phyloP scores from a whole-genome alignment of 345 rosid genomes.

The Cardamine resedifolia region DNA sequence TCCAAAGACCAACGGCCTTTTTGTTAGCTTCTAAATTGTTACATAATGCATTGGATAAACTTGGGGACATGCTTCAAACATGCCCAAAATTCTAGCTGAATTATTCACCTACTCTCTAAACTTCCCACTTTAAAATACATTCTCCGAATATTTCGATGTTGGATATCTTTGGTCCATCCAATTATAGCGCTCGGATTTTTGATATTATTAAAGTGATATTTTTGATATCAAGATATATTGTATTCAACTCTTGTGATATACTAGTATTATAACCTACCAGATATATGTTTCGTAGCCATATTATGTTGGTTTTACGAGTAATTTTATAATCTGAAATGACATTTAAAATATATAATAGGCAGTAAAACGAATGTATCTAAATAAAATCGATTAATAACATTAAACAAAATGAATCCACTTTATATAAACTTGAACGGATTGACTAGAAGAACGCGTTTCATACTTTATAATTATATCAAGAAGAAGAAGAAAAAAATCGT shows the following conservation, averaged over 20 bases:
- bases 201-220: background rate
- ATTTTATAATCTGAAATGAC: background rate
- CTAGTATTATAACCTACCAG: background rate
- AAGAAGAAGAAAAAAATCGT: background rate
- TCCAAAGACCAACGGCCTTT: conserved; percentile 6
- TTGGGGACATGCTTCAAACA: conserved; percentile 38
- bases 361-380: background rate
- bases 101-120: conserved; percentile 7
- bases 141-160: background rate
- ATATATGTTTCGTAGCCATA: background rate
- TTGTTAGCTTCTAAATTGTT: conserved; percentile 31
- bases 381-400: background rate
- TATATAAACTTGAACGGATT: background rate
- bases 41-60: conserved; percentile 12
- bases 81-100: conserved; percentile 20
- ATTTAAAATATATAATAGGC: background rate
- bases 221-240: background rate
- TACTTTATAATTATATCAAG: background rate
- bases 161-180: background rate
- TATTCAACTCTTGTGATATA: background rate
- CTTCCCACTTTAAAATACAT: background rate
- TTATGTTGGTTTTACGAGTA: background rate
- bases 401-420: background rate
- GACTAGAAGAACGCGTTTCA: background rate
- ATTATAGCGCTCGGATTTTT: background rate